Conservation (phyloP, 2,329 filamentous ascomycete genomes). For the Nemania abortiva region DNA sequence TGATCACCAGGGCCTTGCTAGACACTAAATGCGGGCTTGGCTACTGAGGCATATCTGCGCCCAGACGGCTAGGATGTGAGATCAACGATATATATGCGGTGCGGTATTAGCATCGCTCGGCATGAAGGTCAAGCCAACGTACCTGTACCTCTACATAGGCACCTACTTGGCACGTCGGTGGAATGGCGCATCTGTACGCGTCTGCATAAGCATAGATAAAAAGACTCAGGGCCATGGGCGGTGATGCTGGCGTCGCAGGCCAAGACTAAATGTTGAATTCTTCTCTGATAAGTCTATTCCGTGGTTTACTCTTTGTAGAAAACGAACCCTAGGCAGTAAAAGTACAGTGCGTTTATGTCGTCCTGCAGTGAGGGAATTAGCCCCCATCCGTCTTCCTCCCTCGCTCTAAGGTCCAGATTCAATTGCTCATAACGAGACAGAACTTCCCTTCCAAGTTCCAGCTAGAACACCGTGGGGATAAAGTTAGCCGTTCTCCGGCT, state of each 20-base stretch:
- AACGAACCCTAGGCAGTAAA: constrained; percentile 32
- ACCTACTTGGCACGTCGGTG: background rate
- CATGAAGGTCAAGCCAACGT: constrained; percentile 12
- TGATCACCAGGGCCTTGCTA: background rate
- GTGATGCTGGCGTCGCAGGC: constrained; percentile 5
- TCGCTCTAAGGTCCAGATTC: constrained; percentile 4
- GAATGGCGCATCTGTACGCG: background rate
- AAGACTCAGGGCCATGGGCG: background rate
- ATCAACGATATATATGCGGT: constrained; percentile 28
- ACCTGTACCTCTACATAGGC: constrained; percentile 11
- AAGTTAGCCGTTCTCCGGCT: constrained; percentile 13
- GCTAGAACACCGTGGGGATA: constrained; percentile 17
- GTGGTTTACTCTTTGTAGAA: constrained; percentile 24
- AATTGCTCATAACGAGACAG: constrained; percentile 20
- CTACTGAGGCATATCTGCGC: constrained; percentile 22
- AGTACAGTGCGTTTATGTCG: constrained; percentile 32
- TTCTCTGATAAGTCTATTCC: constrained; percentile 25
- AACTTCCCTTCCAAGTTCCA: constrained; percentile 10
- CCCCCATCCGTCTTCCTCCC: background rate
- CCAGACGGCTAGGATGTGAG: constrained; percentile 28
- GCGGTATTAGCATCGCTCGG: constrained; percentile 27
- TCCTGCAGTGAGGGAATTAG: constrained; percentile 11
- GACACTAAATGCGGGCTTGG: constrained; percentile 27
- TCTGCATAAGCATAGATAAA: constrained; percentile 15
- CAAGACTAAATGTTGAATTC: constrained; percentile 26